Evolutionary conservation across 768 basidiomycete genomes (phyloP), one percentile per base, ranked within the genome.

Genomic region (Mycena venus): DNA sequence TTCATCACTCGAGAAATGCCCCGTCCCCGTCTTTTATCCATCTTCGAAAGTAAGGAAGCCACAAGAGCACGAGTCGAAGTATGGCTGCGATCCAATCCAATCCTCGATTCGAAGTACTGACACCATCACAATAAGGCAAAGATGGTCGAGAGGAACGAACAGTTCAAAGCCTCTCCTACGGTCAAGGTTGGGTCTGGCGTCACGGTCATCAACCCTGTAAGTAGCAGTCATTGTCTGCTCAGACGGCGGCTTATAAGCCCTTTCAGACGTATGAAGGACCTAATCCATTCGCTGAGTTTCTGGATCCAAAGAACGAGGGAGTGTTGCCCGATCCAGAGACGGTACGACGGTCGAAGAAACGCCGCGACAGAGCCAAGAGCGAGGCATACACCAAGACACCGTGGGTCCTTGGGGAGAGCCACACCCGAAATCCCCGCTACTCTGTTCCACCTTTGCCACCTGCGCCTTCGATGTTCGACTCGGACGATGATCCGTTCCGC

Each of bases 151-250:
- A 31, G 68, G 58, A 66, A 68, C 21, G 75, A 76, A 44, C 53
- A 29, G 34, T 76, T 76, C n/a, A 70, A 71, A 23, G 75, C 70
- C 10, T 73, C 44, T 36, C 75, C 75, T 14, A 76, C 75, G 17
- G 38, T 76, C 9, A 69, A 49, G 56, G 73, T 76, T 65, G 70
- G 75, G 0, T 12, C 55, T 10, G n/a, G n/a, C n/a, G 36, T 68
- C 3, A 75, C 75, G 17, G 75, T 69, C 23, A 32, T 72, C 56
- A 75, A 75, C 47, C 74, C 74, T 4, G 74, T 75, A 31, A 21
- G 69, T 32, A 4, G 27, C 44, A 34, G 12, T 23, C 29, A 49
- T 29, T 12, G 21, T 36, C 23, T 47, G 10, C 40, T 19, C 1
- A 12, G 9, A 10, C 21, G 4, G 27, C 47, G 53, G 19, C 3